phyloP scores from a whole-genome alignment of 2,329 filamentous ascomycete species.

The Aurifilum marmelostoma region DNA sequence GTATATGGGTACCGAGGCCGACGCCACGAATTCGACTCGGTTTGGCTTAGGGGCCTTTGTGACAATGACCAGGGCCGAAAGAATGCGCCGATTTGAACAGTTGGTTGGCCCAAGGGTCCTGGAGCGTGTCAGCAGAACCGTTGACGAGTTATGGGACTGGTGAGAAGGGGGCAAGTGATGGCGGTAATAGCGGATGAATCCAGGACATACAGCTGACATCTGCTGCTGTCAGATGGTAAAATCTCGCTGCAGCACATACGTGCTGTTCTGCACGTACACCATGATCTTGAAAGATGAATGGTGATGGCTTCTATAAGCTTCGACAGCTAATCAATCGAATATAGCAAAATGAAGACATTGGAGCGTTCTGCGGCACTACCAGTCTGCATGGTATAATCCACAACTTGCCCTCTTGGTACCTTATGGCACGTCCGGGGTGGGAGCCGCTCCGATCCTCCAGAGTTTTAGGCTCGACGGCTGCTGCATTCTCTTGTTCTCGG shows the following conservation, averaged over 20 bases:
- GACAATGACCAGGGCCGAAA: conserved; percentile 55
- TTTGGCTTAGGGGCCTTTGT: conserved; percentile 60
- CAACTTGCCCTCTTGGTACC: not conserved
- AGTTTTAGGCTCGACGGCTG: conserved; percentile 50
- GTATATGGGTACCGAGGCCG: conserved; percentile 33
- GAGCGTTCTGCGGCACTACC: not conserved
- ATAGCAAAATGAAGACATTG: too few relatives aligned
- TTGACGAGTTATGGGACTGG: conserved; percentile 56
- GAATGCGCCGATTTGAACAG: conserved; percentile 52
- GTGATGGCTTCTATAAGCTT: not conserved
- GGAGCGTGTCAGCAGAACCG: conserved; percentile 49
- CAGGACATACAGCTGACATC: not conserved
- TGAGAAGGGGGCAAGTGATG: conserved; percentile 23
- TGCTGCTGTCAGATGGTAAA: not conserved
- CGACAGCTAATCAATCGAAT: not conserved
- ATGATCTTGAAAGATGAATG: not conserved
- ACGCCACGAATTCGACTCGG: conserved; percentile 26
- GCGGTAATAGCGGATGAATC: not conserved
- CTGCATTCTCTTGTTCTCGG: conserved; percentile 31
- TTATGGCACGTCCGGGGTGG: not conserved
- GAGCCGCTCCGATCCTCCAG: conserved; percentile 43
- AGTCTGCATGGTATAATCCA: not conserved
- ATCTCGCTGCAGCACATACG: not conserved
- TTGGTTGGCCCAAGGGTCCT: conserved; percentile 60
- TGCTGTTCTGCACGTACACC: not conserved